These are phyloP conservation scores for Kodamaea lidongshanica DNA, from an alignment of 805 yeast genomes.

Conservation along the genomic window DNA sequence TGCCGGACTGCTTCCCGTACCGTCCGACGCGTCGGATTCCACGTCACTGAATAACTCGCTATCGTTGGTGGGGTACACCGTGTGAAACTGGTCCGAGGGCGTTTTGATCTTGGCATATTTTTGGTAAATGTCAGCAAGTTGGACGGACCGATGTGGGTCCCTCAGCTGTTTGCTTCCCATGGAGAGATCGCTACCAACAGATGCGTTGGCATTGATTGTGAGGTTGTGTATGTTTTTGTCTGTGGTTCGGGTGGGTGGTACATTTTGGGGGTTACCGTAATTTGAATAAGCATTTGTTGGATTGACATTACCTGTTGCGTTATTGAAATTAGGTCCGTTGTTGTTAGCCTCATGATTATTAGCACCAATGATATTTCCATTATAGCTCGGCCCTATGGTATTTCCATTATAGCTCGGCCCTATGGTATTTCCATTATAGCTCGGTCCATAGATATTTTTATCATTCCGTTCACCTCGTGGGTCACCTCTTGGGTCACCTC, in stretches of 20 bases:
- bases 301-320: too few species aligned
- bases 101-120: constrained; percentile 34
- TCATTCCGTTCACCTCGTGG: too few species aligned
- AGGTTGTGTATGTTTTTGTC: constrained; percentile 13
- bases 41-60: constrained; percentile 32
- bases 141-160: constrained; percentile 30
- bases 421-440: too few species aligned
- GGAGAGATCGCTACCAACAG: constrained; percentile 1
- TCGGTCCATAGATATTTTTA: too few species aligned
- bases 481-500: too few species aligned
- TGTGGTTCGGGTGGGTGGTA: constrained; percentile 1
- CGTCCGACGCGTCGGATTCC: constrained; percentile 15
- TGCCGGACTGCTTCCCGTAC: constrained; percentile 5
- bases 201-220: constrained; percentile 8
- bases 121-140: constrained; percentile 38
- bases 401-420: too few species aligned
- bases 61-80: constrained; percentile 32
- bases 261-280: background rate
- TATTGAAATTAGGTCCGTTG: too few species aligned
- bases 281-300: too few species aligned
- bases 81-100: constrained; percentile 36
- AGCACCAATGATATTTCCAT: too few species aligned
- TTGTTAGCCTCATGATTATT: too few species aligned
- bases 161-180: background rate
- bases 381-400: too few species aligned